These are phyloP conservation scores for Pelargonium fulgidum DNA, from an alignment of 441 rosid genomes.

Conservation along the genomic window DNA sequence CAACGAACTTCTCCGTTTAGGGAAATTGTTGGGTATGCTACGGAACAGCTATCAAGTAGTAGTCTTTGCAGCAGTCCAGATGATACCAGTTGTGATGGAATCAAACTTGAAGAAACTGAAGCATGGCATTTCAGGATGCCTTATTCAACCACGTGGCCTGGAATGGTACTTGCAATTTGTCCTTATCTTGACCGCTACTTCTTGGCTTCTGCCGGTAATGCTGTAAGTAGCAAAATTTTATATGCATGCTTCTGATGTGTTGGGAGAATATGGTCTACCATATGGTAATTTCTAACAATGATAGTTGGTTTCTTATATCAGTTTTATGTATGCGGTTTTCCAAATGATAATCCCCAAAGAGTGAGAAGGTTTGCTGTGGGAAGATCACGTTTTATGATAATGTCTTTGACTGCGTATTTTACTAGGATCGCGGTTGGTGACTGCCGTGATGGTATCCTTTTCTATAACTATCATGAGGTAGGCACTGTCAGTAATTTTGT, in stretches of 20 bases:
- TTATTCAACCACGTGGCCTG: constrained; percentile 50
- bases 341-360: constrained; percentile 61
- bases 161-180: constrained; percentile 90
- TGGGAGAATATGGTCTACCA: constrained; percentile 10
- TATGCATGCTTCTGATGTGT: constrained; percentile 23
- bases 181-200: constrained; percentile 85
- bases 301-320: constrained; percentile 33
- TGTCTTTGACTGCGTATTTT: constrained; percentile 59
- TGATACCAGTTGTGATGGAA: constrained; percentile 72
- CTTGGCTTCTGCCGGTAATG: constrained; percentile 93
- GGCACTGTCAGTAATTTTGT: constrained; percentile 18
- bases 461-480: constrained; percentile 87
- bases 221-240: constrained; percentile 51
- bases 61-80: constrained; percentile 85
- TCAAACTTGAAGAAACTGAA: constrained; percentile 76
- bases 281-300: constrained; percentile 20
- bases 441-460: constrained; percentile 96
- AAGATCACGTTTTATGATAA: constrained; percentile 89
- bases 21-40: constrained; percentile 61
- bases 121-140: constrained; percentile 70
- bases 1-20: constrained; percentile 76
- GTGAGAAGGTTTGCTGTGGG: constrained; percentile 66
- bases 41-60: constrained; percentile 78
- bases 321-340: constrained; percentile 86
- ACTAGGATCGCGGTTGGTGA: constrained; percentile 95